phyloP scores from a whole-genome alignment of 176 grass and related monocot species.

The Rhynchospora breviuscula region DNA sequence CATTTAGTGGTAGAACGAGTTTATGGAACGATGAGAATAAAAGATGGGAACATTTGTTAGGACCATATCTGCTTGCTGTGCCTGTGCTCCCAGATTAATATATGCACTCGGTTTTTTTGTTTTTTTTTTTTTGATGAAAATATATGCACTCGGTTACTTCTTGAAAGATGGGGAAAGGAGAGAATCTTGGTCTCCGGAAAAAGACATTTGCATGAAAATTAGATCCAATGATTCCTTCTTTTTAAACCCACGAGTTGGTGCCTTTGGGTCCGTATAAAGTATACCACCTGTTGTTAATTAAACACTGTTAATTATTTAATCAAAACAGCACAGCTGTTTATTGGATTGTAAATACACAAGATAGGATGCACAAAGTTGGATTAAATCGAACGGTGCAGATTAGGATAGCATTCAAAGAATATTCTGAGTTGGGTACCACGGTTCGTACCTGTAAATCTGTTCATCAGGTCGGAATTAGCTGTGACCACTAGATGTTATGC shows the following conservation, averaged over 20 bases:
- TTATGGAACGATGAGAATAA: neutral
- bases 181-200: constrained; percentile 20
- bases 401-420: neutral
- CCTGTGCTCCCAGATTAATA: neutral
- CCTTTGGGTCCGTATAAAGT: neutral
- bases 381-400: neutral
- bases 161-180: neutral
- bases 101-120: too few relatives aligned
- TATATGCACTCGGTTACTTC: neutral
- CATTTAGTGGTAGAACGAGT: too few relatives aligned
- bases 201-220: constrained; percentile 11
- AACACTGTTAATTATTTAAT: neutral
- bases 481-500: too few relatives aligned
- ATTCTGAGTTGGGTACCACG: too few relatives aligned
- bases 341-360: neutral
- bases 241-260: neutral
- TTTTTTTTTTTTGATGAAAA: too few relatives aligned
- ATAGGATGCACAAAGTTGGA: neutral
- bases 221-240: constrained; percentile 11
- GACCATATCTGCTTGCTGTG: neutral
- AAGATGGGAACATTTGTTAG: neutral
- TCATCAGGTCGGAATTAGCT: too few relatives aligned
- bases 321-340: neutral
- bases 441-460: too few relatives aligned
- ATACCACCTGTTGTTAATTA: neutral